Base-by-base conservation (phyloP, 805 yeast species). In the Wickerhamia fluorescens region DNA sequence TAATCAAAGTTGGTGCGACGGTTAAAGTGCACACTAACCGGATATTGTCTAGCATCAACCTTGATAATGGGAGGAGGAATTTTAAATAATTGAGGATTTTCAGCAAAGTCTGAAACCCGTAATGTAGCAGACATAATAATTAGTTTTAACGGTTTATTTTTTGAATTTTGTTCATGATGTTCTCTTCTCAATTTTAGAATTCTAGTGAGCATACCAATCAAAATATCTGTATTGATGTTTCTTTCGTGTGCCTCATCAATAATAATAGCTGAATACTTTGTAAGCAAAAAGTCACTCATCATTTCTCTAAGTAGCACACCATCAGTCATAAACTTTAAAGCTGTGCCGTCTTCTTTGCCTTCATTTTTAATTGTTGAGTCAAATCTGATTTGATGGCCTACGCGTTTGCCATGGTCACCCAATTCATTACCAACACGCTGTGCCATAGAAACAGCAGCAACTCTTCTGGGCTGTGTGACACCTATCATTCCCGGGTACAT, bases 231-330 rank as follows among this genome's bases (percentile, higher is more conserved):
- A 50, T 92, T 92, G 36, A 89, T 77, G 49, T 87, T 89, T 52
- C 99, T 73, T 55, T 92, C 98, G 53, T 92, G 99, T 0, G 99
- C 99, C 57, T 92, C 99, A 61, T 92, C 99, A 35, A 92, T 84
- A 16, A 94, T 71, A 25, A 92, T 69, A 1, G 83, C 78, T 0
- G 96, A 87, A 51, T 92, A 92, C 46, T 82, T 84, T 20, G 73
- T 67, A 28, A 94, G 61, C 38, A 80, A 58, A 36, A 92, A 80
- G 47, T 92, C 98, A 1, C 73, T 65, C 81, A 89, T 80, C 84
- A 92, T 78, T 55, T 92, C 99, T 41, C 97, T 69, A 20, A 94
- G 60, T 30, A 92, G 58, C 14, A 92, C 96, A 72, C 95, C 95
- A 61, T 86, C 95, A 1, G 95, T 86, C 95, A 86, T 85, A 45